These are phyloP conservation scores for Papilionanthe hybrid DNA, from an alignment of 116 monocot species.

Conservation along the genomic window DNA sequence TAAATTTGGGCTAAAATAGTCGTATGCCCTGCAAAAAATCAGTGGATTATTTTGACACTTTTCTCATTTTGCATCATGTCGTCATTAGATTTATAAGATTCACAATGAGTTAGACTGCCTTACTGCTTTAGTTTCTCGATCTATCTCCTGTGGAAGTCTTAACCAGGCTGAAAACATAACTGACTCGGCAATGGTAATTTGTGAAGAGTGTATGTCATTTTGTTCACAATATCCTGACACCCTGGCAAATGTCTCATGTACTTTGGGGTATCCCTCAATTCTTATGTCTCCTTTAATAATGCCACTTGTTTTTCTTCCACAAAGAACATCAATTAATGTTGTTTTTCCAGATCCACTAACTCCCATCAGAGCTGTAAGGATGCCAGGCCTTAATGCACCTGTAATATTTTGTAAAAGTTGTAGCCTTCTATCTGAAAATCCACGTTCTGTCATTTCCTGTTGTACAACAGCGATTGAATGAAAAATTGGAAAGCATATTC, in stretches of 20 bases:
- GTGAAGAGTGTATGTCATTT: slow-evolving; percentile 13
- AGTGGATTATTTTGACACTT: no score
- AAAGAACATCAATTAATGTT: slow-evolving; percentile 12
- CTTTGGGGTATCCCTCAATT: slow-evolving; percentile 6
- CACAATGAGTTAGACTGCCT: neutral
- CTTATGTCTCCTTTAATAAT: slow-evolving; percentile 8
- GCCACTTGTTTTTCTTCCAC: slow-evolving; percentile 11
- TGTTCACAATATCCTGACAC: slow-evolving; percentile 13
- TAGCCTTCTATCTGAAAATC: neutral
- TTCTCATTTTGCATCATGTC: no score
- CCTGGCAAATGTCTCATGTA: slow-evolving; percentile 9
- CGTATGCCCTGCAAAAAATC: no score
- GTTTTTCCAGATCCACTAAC: slow-evolving; percentile 12
- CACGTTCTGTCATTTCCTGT: neutral
- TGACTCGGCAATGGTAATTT: slow-evolving; percentile 10
- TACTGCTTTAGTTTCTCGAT: neutral
- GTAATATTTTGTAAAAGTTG: slow-evolving; percentile 3
- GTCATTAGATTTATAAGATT: no score
- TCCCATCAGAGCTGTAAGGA: slow-evolving; percentile 11
- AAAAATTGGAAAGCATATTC: neutral
- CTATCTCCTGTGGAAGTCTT: neutral
- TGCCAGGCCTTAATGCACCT: slow-evolving; percentile 11
- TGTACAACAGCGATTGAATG: neutral
- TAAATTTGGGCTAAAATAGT: no score
- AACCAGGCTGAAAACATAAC: slow-evolving; percentile 1